Evolutionary conservation across 2,329 filamentous ascomycete genomes (phyloP).

Genomic region (Ophiostoma novo-ulmi): DNA sequence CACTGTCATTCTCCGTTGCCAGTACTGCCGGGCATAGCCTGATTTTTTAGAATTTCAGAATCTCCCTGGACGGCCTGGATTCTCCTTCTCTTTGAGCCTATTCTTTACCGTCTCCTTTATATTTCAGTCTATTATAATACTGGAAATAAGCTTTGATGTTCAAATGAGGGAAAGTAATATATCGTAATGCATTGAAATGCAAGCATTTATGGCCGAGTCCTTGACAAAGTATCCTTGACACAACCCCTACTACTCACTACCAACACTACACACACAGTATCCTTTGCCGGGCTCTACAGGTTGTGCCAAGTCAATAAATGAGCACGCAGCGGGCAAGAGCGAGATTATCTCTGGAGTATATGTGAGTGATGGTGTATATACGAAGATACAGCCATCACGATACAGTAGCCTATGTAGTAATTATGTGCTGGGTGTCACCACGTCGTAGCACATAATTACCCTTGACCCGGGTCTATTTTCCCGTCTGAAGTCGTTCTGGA

Average conservation of each 20-base stretch:
- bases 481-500: neutral
- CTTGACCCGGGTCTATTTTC: neutral
- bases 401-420: neutral
- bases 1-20: neutral
- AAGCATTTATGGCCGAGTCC: neutral
- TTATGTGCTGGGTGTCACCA: neutral
- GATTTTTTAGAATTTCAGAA: neutral
- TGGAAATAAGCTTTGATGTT: too few species aligned
- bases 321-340: neutral
- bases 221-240: neutral
- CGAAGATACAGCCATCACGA: neutral
- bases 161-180: neutral
- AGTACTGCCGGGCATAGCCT: constrained; percentile 2
- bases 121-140: neutral
- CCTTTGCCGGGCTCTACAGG: neutral
- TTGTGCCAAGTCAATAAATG: neutral
- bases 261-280: neutral
- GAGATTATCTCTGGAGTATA: neutral
- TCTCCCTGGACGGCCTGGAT: neutral
- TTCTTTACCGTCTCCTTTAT: neutral
- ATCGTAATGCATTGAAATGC: neutral
- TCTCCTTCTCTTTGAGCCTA: neutral
- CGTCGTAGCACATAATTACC: neutral
- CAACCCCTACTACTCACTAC: neutral
- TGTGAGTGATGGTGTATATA: neutral